Conservation (phyloP, 2,329 filamentous ascomycete genomes). For the Penicillium janthinellum region DNA sequence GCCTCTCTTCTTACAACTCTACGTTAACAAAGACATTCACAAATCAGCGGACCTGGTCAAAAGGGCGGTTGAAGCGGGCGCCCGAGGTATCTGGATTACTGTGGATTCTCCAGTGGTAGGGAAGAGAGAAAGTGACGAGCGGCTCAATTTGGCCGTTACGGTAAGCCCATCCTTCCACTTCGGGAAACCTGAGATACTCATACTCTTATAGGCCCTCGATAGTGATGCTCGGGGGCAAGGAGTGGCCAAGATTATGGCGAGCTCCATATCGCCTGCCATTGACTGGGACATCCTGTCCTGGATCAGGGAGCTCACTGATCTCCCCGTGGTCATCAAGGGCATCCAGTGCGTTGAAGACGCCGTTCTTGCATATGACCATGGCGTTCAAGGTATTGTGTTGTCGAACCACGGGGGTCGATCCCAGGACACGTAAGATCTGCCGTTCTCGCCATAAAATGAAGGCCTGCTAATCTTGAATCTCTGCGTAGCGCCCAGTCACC, state of each 20-base stretch:
- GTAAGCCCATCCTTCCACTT: conserved; percentile 12
- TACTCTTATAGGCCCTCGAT: conserved; percentile 13
- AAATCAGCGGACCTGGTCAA: conserved; percentile 30
- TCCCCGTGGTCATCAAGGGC: conserved; percentile 27
- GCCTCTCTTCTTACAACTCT: conserved; percentile 42
- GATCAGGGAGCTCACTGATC: conserved; percentile 40
- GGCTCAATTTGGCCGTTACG: conserved; percentile 27
- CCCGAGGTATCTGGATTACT: conserved; percentile 25
- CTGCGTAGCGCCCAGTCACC: conserved; percentile 44
- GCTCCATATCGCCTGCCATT: conserved; percentile 32
- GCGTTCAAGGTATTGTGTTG: conserved; percentile 20
- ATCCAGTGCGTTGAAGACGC: conserved; percentile 12
- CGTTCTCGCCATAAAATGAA: neutral
- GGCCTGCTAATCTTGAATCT: neutral
- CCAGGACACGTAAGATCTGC: conserved; percentile 41
- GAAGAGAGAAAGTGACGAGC: conserved; percentile 12
- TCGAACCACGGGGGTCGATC: conserved; percentile 51
- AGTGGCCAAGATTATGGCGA: conserved; percentile 33
- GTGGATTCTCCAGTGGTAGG: conserved; percentile 9
- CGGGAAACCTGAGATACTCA: neutral
- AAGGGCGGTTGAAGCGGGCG: conserved; percentile 32
- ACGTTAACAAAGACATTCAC: conserved; percentile 38
- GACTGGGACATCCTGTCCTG: conserved; percentile 26
- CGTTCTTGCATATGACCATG: conserved; percentile 3
- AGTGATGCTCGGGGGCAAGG: conserved; percentile 23